Base-by-base conservation (phyloP, 2,329 filamentous ascomycete genomes). In the Phyllosticta citribraziliensis region DNA sequence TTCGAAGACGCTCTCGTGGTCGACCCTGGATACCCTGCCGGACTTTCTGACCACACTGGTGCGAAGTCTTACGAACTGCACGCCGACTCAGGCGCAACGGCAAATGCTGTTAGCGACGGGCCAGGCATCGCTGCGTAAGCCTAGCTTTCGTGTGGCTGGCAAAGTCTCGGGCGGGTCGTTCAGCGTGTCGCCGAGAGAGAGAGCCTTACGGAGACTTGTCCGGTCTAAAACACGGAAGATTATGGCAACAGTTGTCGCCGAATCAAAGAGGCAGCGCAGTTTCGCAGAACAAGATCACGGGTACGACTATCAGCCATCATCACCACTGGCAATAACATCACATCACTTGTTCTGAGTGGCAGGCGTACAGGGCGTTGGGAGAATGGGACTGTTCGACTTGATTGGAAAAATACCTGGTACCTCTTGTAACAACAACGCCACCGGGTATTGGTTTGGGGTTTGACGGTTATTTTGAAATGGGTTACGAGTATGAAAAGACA, bases 71-170 rank as follows among this genome's bases (percentile, higher is more conserved):
- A 72, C 69, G 72, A 74, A 69, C 70, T 74, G 73, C 73, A 75
- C 71, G 74, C 74, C 73, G 73, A 73, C 74, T 74, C 72, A 74
- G 74, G 76, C 76, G 76, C 73, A 73, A 70, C 76, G 33, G 33
- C 33, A 66, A 65, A 65, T 69, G 71, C 70, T 70, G 72, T 74
- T 76, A 74, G 76, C 76, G 77, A 79, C 76, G 75, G 71, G 74
- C 72, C 70, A 74, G 65, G 69, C 65, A 73, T 74, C 73, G 72
- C 74, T 75, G 74, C 72, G 72, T 69, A 73, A 67, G 64, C 69
- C 67, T 72, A 72, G 68, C 65, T 57, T 57, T 50, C 40, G 60
- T 50, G 60, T 61, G 56, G 60, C 60, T 11, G 55, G 55, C 25
- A 61, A 57, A 55, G 55, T 55, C 40, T 61, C 60, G 33, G 33